Conservation (phyloP, 1,284 basidiomycete species). For the Leccinum olivaceoglutinosum region DNA sequence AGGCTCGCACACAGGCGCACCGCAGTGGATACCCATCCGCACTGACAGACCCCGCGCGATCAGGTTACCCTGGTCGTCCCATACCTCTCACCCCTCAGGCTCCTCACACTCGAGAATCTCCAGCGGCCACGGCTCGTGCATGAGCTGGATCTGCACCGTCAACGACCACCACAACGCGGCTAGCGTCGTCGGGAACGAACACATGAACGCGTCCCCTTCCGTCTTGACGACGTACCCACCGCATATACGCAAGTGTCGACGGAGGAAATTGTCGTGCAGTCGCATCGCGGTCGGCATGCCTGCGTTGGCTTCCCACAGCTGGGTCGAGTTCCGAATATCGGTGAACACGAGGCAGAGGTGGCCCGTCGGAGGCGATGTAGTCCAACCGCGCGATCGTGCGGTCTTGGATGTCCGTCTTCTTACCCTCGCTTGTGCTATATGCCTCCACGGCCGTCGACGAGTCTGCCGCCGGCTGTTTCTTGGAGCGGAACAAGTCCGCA, state of each 20-base stretch:
- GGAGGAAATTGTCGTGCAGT: slow-evolving; percentile 85
- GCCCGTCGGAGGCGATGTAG: slow-evolving; percentile 75
- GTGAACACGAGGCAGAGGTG: slow-evolving; percentile 95
- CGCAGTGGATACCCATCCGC: slow-evolving; percentile 96
- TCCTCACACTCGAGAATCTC: slow-evolving; percentile 90
- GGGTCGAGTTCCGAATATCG: slow-evolving; percentile 96
- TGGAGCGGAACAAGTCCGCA: slow-evolving; percentile 68
- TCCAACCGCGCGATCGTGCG: slow-evolving; percentile 76
- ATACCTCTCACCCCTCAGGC: slow-evolving; percentile 71
- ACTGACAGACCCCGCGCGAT: slow-evolving; percentile 90
- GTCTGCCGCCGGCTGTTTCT: slow-evolving; percentile 47
- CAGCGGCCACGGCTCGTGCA: slow-evolving; percentile 88
- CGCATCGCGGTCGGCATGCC: slow-evolving; percentile 96
- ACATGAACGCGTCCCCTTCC: slow-evolving; percentile 99
- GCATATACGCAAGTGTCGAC: slow-evolving; percentile 82
- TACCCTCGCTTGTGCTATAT: slow-evolving; percentile 33
- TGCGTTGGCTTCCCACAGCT: slow-evolving; percentile 94
- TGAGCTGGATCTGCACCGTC: slow-evolving; percentile 81
- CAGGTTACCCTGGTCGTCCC: slow-evolving; percentile 64
- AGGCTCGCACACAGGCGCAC: slow-evolving; percentile 82
- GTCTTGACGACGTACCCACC: slow-evolving; percentile 99
- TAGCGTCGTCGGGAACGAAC: slow-evolving; percentile 88
- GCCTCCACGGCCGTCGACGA: slow-evolving; percentile 39
- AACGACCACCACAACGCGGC: slow-evolving; percentile 91
- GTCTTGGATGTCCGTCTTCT: slow-evolving; percentile 48